Percentiles rank a stretch among this genome's conserved stretches.
These are phyloP conservation scores for Taphrina wiesneri DNA, from an alignment of 1,139 yeast genomes.

Conservation along the genomic window DNA sequence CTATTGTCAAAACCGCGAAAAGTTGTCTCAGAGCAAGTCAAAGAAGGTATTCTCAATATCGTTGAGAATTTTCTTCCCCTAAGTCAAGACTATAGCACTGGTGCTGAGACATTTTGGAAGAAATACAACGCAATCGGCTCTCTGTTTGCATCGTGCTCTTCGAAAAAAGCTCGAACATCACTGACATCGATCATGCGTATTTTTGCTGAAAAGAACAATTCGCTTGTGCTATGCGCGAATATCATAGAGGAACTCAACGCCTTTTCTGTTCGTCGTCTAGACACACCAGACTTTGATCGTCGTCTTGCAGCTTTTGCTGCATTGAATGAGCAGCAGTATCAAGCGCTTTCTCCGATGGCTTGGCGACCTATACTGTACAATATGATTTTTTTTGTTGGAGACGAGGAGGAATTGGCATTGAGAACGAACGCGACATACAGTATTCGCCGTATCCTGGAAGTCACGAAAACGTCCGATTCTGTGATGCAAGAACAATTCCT, in stretches of 20 bases:
- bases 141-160: slow-evolving; percentile 60
- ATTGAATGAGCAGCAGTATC: slow-evolving; percentile 60
- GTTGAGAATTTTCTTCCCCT: slow-evolving; percentile 54
- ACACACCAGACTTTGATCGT: slow-evolving; percentile 76
- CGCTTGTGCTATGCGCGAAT: slow-evolving; percentile 52
- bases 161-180: slow-evolving; percentile 60
- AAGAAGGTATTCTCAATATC: slow-evolving; percentile 61
- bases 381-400: slow-evolving; percentile 69
- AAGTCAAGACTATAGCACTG: slow-evolving; percentile 54
- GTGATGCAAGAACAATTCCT: slow-evolving; percentile 47
- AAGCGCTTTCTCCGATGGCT: slow-evolving; percentile 54
- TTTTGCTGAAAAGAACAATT: slow-evolving; percentile 58
- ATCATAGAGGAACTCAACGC: slow-evolving; percentile 69
- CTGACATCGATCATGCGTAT: slow-evolving; percentile 62
- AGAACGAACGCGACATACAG: slow-evolving; percentile 75
- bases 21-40: slow-evolving; percentile 58
- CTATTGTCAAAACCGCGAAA: slow-evolving; percentile 59
- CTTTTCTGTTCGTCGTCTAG: slow-evolving; percentile 61
- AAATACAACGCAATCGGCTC: slow-evolving; percentile 61
- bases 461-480: slow-evolving; percentile 43
- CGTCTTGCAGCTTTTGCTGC: slow-evolving; percentile 67
- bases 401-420: slow-evolving; percentile 75
- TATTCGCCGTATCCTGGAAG: slow-evolving; percentile 66
- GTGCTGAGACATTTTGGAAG: slow-evolving; percentile 56
- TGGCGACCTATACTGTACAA: slow-evolving; percentile 81